Percentiles rank a stretch among this genome's conserved stretches.
phyloP scores from a whole-genome alignment of 2,329 filamentous ascomycete genomes.

The Calonectria multiphialidica region DNA sequence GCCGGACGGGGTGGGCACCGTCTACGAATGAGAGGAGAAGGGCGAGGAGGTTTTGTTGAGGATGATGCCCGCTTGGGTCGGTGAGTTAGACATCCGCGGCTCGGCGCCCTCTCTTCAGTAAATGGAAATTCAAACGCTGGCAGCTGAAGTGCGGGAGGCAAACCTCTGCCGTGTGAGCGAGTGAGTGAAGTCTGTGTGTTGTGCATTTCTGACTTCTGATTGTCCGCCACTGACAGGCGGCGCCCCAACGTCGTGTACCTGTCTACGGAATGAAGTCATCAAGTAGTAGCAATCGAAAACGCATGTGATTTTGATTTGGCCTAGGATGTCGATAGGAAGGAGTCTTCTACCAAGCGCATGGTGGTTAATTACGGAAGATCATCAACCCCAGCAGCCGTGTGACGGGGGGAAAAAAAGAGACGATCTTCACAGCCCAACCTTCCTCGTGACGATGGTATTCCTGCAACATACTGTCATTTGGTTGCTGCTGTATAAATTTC shows the following conservation, averaged over 20 bases:
- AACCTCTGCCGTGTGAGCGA: background rate
- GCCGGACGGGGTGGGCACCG: constrained; percentile 15
- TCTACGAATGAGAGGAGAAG: constrained; percentile 15
- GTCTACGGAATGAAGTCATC: background rate
- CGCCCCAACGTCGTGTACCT: too few relatives aligned
- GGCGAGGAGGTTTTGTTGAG: constrained; percentile 24
- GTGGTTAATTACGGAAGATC: background rate
- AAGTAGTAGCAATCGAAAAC: background rate
- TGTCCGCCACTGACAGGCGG: too few relatives aligned
- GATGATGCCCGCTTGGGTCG: constrained; percentile 14
- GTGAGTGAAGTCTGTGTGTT: background rate
- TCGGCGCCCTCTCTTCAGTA: background rate
- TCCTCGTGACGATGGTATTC: too few relatives aligned
- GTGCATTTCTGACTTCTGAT: background rate
- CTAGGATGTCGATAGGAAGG: constrained; percentile 2
- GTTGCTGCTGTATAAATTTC: background rate
- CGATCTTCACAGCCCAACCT: too few relatives aligned
- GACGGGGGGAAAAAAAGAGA: background rate
- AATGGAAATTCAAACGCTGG: background rate
- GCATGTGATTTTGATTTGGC: background rate
- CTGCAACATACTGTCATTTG: background rate
- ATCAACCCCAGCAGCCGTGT: background rate
- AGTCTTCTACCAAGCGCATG: background rate
- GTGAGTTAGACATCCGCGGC: constrained; percentile 14
- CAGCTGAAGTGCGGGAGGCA: background rate